Base-by-base conservation (phyloP, 495 filamentous ascomycete genomes). In the Ascodesmis nigricans region DNA sequence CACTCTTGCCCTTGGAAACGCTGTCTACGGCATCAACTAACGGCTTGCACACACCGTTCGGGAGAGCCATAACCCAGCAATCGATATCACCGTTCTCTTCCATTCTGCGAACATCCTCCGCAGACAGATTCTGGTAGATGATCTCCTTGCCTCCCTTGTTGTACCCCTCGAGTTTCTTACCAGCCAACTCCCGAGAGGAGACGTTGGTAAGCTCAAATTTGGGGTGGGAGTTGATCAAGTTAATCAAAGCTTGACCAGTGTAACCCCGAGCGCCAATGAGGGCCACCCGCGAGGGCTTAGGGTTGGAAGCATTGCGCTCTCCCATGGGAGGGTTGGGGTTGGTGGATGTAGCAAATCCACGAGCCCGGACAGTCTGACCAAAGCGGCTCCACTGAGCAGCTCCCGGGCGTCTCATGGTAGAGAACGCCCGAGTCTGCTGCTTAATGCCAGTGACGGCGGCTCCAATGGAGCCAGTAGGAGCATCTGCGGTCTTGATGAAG, bases 241-340 rank as follows among this genome's bases (percentile, higher is more conserved):
- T 73, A 53, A 97, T 90, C 31, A 97, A 63, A 36, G 80, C 82
- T 60, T 91, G 78, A 21, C 87, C 87, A 13, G 87, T 97, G 53
- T 91, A 97, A 19, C 87, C 87, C 53, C 87, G 77, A 35, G 87
- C 87, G 27, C 87, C 87, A 33, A 97, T 92, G 23, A 97, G 66
- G 25, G 80, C 87, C 22, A 97, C 73, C 48, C 72, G 75, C 21
- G 82, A 71, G 21, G 79, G 80, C 41, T 67, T 67, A 22, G 64
- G 61, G 54, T 87, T 93, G 33, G 78, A 82, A 31, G 69, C 73
- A 55, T 93, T 91, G 59, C 79, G 78, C 57, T 74, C 72, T 29
- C 87, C 87, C n/a, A 81, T 69, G n/a, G 84, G 87, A 14, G 84
- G 84, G 60, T 93, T 95, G 2, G 87, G 83, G 61, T 97, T 93